Evolutionary conservation across 139 green algal genomes (phyloP).

Genomic region (Monoraphidium neglectum): DNA sequence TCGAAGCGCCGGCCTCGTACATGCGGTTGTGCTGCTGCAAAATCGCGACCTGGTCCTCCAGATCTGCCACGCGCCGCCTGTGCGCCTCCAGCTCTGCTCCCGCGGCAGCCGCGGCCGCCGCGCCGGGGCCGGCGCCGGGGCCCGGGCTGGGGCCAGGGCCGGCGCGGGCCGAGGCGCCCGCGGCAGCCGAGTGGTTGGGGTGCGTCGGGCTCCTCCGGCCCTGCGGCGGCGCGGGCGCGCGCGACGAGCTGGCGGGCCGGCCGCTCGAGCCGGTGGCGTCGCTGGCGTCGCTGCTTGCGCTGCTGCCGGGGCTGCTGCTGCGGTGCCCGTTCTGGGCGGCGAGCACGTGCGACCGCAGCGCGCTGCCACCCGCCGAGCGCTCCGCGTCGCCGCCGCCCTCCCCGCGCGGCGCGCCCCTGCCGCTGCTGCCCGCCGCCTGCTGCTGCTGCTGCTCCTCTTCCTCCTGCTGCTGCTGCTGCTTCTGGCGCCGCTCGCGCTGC

Average conservation of each 20-base stretch:
- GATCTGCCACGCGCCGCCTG: conserved; percentile 10
- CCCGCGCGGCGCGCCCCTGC: conserved; percentile 2
- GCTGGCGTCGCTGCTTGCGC: neutral
- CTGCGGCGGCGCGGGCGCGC: neutral
- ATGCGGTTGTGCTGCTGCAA: too few relatives aligned
- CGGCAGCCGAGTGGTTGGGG: neutral
- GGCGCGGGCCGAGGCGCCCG: neutral
- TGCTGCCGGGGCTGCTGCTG: conserved; percentile 2
- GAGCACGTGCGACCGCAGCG: too few relatives aligned
- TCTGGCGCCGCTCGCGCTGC: conserved; percentile 3
- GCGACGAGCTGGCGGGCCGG: neutral
- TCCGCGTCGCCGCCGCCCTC: too few relatives aligned
- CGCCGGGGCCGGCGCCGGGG: neutral
- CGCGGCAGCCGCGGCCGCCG: neutral
- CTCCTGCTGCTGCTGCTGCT: conserved; percentile 19
- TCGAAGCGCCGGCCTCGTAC: too few relatives aligned
- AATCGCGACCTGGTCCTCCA: conserved; percentile 17
- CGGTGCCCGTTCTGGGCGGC: too few relatives aligned
- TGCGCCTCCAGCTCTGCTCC: conserved; percentile 11
- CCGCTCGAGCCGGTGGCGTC: conserved; percentile 4
- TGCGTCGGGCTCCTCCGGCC: neutral
- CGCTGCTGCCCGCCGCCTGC: conserved; percentile 7
- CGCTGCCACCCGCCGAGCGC: too few relatives aligned
- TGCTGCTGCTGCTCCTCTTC: conserved; percentile 37
- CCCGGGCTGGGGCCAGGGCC: neutral